phyloP scores from a whole-genome alignment of 306 rosid genomes.

The Carpinus fangiana region DNA sequence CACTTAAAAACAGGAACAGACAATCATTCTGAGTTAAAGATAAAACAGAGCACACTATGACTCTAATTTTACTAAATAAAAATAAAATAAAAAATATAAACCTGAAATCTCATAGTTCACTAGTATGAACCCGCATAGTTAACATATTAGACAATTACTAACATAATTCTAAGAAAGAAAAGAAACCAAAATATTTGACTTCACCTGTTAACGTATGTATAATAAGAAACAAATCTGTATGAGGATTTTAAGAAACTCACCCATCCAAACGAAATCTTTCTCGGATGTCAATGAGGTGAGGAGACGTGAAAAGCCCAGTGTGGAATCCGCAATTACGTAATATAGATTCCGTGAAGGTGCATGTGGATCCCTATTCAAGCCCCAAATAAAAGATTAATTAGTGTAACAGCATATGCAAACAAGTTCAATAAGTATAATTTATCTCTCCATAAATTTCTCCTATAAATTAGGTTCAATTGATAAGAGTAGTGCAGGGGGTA shows the following conservation, averaged over 20 bases:
- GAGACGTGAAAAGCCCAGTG: conserved; percentile 95
- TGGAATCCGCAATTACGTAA: conserved; percentile 82
- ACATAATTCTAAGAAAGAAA: neutral
- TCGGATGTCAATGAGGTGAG: conserved; percentile 91
- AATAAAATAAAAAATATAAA: neutral
- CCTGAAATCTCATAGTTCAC: conserved; percentile 15
- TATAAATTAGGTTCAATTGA: neutral
- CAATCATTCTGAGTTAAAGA: conserved; percentile 16
- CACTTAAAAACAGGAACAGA: neutral
- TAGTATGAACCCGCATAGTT: conserved; percentile 6
- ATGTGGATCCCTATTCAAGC: conserved; percentile 80
- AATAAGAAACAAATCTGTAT: conserved; percentile 11
- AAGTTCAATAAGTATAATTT: neutral
- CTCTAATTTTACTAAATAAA: neutral
- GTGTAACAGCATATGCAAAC: conserved; percentile 18
- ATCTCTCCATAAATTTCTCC: neutral
- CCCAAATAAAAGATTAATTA: conserved; percentile 30
- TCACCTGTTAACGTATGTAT: conserved; percentile 15
- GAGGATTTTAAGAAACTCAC: conserved; percentile 50
- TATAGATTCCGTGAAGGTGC: conserved; percentile 88
- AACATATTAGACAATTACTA: neutral
- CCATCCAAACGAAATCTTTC: conserved; percentile 93
- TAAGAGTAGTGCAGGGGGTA: neutral
- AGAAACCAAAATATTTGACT: conserved; percentile 15
- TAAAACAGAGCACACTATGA: neutral